Evolutionary conservation across 768 basidiomycete genomes (phyloP).

Genomic region (Pseudohyphozyma bogoriensis): DNA sequence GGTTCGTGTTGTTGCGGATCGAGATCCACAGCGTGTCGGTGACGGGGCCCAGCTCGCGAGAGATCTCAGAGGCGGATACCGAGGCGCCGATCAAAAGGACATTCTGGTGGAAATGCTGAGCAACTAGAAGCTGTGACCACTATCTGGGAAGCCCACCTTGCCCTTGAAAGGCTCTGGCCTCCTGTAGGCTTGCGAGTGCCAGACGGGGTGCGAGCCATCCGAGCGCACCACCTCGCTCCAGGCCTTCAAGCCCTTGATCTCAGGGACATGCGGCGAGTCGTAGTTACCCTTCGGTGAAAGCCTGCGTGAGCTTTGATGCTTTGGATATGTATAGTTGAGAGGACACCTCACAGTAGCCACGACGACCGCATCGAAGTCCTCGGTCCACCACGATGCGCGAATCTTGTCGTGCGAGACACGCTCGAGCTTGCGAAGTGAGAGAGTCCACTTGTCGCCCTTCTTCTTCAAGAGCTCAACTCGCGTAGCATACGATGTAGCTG

Average conservation of each 20-base stretch:
- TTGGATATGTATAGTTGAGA: too few relatives aligned
- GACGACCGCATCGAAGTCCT: slow-evolving; percentile 39
- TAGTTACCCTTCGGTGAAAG: background rate
- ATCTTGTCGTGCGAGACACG: background rate
- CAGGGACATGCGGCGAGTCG: slow-evolving; percentile 32
- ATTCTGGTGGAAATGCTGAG: slow-evolving; percentile 16
- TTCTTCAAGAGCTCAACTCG: background rate
- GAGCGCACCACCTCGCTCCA: slow-evolving; percentile 32
- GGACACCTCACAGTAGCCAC: slow-evolving; percentile 37
- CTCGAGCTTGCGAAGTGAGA: slow-evolving; percentile 8
- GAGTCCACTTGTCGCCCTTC: background rate
- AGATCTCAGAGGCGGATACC: slow-evolving; percentile 32
- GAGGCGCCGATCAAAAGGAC: slow-evolving; percentile 32
- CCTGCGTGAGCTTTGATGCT: background rate
- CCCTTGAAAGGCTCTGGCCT: slow-evolving; percentile 36
- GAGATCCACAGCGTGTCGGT: slow-evolving; percentile 39
- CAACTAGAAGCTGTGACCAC: too few relatives aligned
- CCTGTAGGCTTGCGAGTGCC: slow-evolving; percentile 39
- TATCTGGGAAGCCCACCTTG: too few relatives aligned
- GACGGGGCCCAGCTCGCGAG: slow-evolving; percentile 34
- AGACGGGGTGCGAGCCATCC: slow-evolving; percentile 21
- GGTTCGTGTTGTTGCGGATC: slow-evolving; percentile 31
- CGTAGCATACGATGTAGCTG: background rate
- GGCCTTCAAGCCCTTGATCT: slow-evolving; percentile 35
- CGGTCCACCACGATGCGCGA: slow-evolving; percentile 32